Conservation (phyloP, 1,284 basidiomycete species). For the Taiwanofungus camphoratus region DNA sequence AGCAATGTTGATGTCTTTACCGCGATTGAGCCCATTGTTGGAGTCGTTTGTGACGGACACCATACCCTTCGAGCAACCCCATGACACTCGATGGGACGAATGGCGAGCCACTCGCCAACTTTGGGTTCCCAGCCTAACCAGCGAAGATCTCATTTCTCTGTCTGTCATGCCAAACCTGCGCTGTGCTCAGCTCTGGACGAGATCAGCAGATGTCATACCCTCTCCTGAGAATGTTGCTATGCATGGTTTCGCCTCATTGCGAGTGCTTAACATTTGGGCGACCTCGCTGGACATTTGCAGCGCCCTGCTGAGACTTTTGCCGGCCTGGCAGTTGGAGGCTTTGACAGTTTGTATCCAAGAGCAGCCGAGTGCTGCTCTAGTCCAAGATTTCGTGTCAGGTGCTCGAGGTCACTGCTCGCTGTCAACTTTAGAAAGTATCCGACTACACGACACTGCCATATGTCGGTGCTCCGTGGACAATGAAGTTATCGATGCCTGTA, state of each 20-base stretch:
- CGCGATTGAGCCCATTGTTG: neutral
- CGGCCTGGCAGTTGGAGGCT: neutral
- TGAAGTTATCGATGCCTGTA: too few species aligned
- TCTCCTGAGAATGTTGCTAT: neutral
- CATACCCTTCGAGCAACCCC: neutral
- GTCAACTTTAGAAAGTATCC: too few species aligned
- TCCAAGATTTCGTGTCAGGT: neutral
- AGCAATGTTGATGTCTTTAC: neutral
- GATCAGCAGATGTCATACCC: too few species aligned
- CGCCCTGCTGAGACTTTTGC: slow-evolving; percentile 1
- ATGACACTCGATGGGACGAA: neutral
- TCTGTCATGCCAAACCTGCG: neutral
- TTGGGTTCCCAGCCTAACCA: neutral
- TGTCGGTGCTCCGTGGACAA: too few species aligned
- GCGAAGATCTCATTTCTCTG: slow-evolving; percentile 1
- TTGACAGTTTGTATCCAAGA: neutral
- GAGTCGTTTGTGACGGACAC: neutral
- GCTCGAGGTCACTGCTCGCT: too few species aligned
- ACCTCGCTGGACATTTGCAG: neutral
- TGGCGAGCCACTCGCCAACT: neutral
- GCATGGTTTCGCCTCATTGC: neutral
- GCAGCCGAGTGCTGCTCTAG: neutral
- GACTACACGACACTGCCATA: too few species aligned
- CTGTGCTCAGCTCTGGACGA: neutral
- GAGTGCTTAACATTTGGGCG: neutral